Base-by-base conservation (phyloP, 1,139 yeast genomes). In the Scheffersomyces segobiensis region DNA sequence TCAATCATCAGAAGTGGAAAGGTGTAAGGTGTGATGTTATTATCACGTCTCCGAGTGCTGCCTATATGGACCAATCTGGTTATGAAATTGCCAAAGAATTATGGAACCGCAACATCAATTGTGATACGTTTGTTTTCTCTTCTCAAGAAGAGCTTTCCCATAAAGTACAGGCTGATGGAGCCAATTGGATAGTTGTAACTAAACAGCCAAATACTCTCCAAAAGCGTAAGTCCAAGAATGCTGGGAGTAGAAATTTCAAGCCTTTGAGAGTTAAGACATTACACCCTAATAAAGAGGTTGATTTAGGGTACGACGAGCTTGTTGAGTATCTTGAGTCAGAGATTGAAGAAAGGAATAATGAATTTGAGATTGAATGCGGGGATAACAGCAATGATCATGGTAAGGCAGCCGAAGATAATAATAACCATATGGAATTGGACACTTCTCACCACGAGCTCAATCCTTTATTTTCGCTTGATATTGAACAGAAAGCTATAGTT, bases 1-100 rank as follows among this genome's bases (percentile, higher is more conserved):
- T 52, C 42, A 57, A 53, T 17, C 47, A 60, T 26, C 60, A 61
- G 48, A 65, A 61, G 61, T 74, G 81, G 80, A 69, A 65, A 26
- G 71, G 75, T 2, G 70, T 69, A 10, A 79, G 97, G 62, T 93
- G 97, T 71, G 95, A 92, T 66, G 97, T 93, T 0, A 72, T 93
- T 49, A 85, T 95, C 3, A 83, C 95, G 0, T 84, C 93, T 62
- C 82, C 89, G 58, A 81, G 83, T 52, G 83, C 86, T 49, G 75
- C 83, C 0, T 70, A 80, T 26, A 70, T 87, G 58, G 80, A 81
- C 48, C 85, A 87, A 1, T 76, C 84, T 56, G 95, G 95, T 1
- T 82, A 87, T 47, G 88, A 85, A 53, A 74, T 91, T 5, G 68
- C 91, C 56, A 83, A 82, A 52, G 76, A 77, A 50, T 72, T 95